Evolutionary conservation across 495 filamentous ascomycete genomes (phyloP), one percentile per base, ranked within the genome.

Genomic region (Penicillium malachiteum): DNA sequence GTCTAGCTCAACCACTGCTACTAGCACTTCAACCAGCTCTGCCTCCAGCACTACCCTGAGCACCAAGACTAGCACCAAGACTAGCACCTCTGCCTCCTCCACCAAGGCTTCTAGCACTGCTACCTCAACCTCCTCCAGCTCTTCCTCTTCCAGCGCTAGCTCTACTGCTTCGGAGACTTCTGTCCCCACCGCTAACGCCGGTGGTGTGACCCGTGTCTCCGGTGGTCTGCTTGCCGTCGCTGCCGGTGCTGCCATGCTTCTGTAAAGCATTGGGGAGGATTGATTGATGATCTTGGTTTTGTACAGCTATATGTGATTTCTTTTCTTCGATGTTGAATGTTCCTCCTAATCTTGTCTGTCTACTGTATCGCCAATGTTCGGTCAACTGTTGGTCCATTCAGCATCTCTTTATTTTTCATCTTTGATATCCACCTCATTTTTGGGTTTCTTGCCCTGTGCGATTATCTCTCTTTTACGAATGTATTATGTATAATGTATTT

Each of bases 1-100:
- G 59, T 84, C 38, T 78, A 65, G 79, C 5, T 73, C 72, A 38
- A 64, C 62, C 14, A 60, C 68, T 38, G 73, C 73, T 43, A 74
- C 71, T 10, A 74, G 70, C 21, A 52, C 51, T 38, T 51, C 57
- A 2, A 14, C 65, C 10, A 48, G 59, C 32, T 74, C 81, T 7
- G 26, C 5, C 26, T n/a, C 31, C 45, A 48, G 31, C 45, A 53
- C 59, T 46, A 62, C 62, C 26, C n/a, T 58, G 48, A 52, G 50
- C 18, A 55, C 54, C n/a, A 32, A 38, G 35, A 10, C 35, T n/a
- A 52, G 50, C 18, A 55, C 54, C n/a, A 32, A 38, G 35, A 10
- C 35, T n/a, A 38, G 35, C 35, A 38, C 41, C 41, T 26, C 41
- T 21, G 41, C 41, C 11, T 44, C 59, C 34, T 74, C 81, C 47